Conservation (phyloP, 2,329 filamentous ascomycete genomes). For the Curvularia spicifera region DNA sequence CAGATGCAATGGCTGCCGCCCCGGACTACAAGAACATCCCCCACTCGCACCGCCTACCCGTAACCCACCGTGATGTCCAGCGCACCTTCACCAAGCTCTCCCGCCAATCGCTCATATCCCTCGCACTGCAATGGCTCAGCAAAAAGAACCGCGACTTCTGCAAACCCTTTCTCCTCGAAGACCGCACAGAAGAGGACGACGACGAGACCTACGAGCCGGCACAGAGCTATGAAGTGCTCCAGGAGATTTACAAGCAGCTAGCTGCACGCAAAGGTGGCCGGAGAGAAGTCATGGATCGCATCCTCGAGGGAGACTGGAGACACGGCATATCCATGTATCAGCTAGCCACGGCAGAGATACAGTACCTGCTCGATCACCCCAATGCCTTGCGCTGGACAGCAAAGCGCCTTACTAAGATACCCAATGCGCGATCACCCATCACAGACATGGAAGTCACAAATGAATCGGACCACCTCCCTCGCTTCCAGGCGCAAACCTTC, state of each 20-base stretch:
- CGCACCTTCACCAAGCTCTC: conserved; percentile 74
- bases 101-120: conserved; percentile 71
- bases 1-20: conserved; percentile 60
- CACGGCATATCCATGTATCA: conserved; percentile 62
- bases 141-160: conserved; percentile 67
- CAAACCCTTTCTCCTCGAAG: conserved; percentile 61
- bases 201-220: conserved; percentile 72
- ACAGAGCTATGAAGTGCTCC: conserved; percentile 69
- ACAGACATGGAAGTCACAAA: conserved; percentile 49
- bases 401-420: conserved; percentile 53
- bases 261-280: conserved; percentile 57
- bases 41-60: conserved; percentile 71
- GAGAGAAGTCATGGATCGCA: conserved; percentile 62
- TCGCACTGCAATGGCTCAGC: conserved; percentile 80
- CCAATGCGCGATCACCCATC: conserved; percentile 33
- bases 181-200: conserved; percentile 56
- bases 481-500: conserved; percentile 82
- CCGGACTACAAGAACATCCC: conserved; percentile 75
- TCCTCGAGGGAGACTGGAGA: conserved; percentile 64
- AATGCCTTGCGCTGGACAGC: conserved; percentile 61
- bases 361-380: conserved; percentile 61
- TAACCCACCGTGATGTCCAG: conserved; percentile 67
- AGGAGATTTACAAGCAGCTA: conserved; percentile 55
- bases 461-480: conserved; percentile 60
- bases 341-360: conserved; percentile 62